phyloP scores from a whole-genome alignment of 2,329 filamentous ascomycete genomes.

The Phyllachora maydis region DNA sequence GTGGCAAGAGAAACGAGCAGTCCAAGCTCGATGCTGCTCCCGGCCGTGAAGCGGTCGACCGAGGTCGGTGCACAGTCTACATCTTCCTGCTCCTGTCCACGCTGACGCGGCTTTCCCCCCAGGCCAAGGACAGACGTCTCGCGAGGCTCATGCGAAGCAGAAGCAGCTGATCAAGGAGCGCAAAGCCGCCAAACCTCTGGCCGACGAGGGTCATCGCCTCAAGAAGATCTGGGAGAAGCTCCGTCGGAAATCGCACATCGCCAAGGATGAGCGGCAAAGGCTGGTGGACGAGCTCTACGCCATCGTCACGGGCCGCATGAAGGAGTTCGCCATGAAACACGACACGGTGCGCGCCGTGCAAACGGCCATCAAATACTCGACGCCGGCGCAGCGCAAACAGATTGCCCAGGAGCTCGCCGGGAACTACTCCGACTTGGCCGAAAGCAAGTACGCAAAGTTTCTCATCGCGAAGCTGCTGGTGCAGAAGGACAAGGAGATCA shows the following conservation, averaged over 20 bases:
- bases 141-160: conserved; percentile 84
- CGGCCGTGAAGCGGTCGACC: conserved; percentile 19
- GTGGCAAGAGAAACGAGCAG: conserved; percentile 8
- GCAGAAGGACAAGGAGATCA: conserved; percentile 72
- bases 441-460: conserved; percentile 96
- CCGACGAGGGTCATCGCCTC: conserved; percentile 67
- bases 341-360: conserved; percentile 93
- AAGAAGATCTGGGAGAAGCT: conserved; percentile 97
- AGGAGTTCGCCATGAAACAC: conserved; percentile 96
- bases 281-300: conserved; percentile 77
- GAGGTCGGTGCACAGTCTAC: conserved; percentile 17
- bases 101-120: background rate
- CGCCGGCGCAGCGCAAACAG: conserved; percentile 59
- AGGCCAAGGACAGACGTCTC: conserved; percentile 41
- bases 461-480: conserved; percentile 87
- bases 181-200: conserved; percentile 81
- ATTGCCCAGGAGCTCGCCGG: conserved; percentile 78
- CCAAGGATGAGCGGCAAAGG: conserved; percentile 68
- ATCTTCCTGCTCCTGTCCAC: background rate
- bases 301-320: conserved; percentile 78
- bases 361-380: conserved; percentile 91
- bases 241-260: conserved; percentile 81
- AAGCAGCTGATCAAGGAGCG: conserved; percentile 74
- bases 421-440: conserved; percentile 64
- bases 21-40: conserved; percentile 10